Percentiles rank a stretch among this genome's conserved stretches.
Evolutionary conservation across 1,284 basidiomycete genomes (phyloP).

Genomic region (Schizopora paradoxa): DNA sequence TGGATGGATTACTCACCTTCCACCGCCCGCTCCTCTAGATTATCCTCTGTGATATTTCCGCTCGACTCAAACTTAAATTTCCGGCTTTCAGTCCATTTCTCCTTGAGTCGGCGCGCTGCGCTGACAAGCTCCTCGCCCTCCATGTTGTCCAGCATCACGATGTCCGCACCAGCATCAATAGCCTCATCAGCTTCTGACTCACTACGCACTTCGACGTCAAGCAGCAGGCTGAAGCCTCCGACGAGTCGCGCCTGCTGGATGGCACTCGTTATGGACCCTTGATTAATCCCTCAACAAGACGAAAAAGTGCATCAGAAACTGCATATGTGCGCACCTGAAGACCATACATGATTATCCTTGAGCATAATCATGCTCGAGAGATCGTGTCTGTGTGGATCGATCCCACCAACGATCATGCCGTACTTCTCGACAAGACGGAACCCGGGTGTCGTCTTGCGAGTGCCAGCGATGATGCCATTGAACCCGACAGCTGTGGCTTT

Average conservation of each 20-base stretch:
- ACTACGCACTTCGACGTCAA: constrained; percentile 92
- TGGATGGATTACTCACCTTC: constrained; percentile 46
- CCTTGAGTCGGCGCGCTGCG: constrained; percentile 67
- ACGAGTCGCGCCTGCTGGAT: constrained; percentile 82
- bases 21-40: constrained; percentile 69
- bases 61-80: constrained; percentile 89
- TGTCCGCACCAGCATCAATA: constrained; percentile 92
- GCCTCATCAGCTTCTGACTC: constrained; percentile 93
- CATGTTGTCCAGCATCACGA: constrained; percentile 98
- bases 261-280: constrained; percentile 85
- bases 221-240: constrained; percentile 87
- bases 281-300: too few species aligned
- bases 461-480: constrained; percentile 89
- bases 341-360: constrained; percentile 99
- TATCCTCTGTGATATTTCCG: constrained; percentile 86
- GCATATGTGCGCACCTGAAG: constrained; percentile 56
- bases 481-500: constrained; percentile 79
- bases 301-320: neutral
- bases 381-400: constrained; percentile 96
- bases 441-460: constrained; percentile 97
- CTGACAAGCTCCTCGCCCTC: constrained; percentile 67
- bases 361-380: constrained; percentile 99
- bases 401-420: constrained; percentile 96
- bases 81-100: constrained; percentile 71
- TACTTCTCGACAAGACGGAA: constrained; percentile 99